Conservation (phyloP, 495 filamentous ascomycete species). For the Neurospora sp. region DNA sequence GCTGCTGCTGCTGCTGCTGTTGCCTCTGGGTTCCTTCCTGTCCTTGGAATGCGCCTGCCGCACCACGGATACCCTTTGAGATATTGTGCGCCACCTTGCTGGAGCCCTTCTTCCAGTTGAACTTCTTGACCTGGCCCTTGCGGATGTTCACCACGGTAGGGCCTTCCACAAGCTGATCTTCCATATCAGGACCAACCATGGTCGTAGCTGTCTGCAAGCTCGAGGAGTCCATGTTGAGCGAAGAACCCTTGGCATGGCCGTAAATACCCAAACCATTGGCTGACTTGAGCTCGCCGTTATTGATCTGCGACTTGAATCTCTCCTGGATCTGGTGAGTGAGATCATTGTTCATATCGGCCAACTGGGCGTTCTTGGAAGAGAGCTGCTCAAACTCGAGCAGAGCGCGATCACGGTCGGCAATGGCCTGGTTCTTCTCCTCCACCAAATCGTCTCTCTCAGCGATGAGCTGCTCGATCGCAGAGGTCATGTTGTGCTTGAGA, state of each 20-base stretch:
- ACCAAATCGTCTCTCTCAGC: slow-evolving; percentile 69
- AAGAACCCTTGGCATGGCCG: slow-evolving; percentile 61
- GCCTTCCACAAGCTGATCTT: slow-evolving; percentile 59
- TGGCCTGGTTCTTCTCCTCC: slow-evolving; percentile 70
- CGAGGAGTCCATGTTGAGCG: slow-evolving; percentile 42
- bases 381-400: slow-evolving; percentile 93
- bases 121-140: slow-evolving; percentile 86
- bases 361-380: slow-evolving; percentile 83
- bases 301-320: slow-evolving; percentile 71
- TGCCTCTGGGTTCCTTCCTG: slow-evolving; percentile 17
- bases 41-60: slow-evolving; percentile 48
- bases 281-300: slow-evolving; percentile 39
- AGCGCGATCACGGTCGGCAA: slow-evolving; percentile 76
- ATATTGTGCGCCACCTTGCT: slow-evolving; percentile 90
- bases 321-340: slow-evolving; percentile 90
- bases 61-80: slow-evolving; percentile 81
- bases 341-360: slow-evolving; percentile 90
- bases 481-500: slow-evolving; percentile 68
- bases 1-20: slow-evolving; percentile 26
- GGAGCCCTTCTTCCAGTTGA: slow-evolving; percentile 96
- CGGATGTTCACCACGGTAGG: slow-evolving; percentile 88
- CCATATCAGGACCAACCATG: slow-evolving; percentile 53
- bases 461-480: slow-evolving; percentile 74
- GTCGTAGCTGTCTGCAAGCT: slow-evolving; percentile 27
- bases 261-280: slow-evolving; percentile 84